Percentiles rank a stretch among this genome's conserved stretches.
phyloP scores from a whole-genome alignment of 2,329 filamentous ascomycete genomes.

The Aspergillus bombycis region DNA sequence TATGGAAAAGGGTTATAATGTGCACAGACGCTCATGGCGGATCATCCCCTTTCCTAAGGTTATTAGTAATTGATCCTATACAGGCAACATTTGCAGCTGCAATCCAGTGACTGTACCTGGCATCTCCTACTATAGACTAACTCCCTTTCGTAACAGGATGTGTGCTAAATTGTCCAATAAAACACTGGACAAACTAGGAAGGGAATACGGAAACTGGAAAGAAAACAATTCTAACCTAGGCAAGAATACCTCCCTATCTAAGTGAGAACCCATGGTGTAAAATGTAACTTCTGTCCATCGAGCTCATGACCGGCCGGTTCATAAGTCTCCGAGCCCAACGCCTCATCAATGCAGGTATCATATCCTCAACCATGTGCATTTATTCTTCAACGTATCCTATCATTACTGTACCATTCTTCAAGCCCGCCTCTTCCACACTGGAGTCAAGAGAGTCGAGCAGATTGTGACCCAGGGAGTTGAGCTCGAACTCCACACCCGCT shows the following conservation, averaged over 20 bases:
- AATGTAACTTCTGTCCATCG: neutral
- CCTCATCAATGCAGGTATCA: slow-evolving; percentile 4
- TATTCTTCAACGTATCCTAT: slow-evolving; percentile 78
- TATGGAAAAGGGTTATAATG: neutral
- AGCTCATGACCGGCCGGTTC: neutral
- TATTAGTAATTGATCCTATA: neutral
- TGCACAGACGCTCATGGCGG: neutral
- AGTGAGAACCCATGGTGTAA: neutral
- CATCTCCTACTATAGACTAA: neutral
- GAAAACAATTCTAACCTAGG: neutral
- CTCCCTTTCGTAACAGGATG: neutral
- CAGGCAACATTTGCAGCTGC: neutral
- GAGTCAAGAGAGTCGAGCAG: slow-evolving; percentile 74
- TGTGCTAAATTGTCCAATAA: neutral
- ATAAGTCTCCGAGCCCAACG: neutral
- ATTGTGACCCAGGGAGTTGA: slow-evolving; percentile 86
- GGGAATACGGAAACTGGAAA: neutral
- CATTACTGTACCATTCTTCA: slow-evolving; percentile 95
- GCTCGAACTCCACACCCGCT: slow-evolving; percentile 77
- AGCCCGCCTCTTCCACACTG: slow-evolving; percentile 76
- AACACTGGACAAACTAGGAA: neutral
- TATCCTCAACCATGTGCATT: slow-evolving; percentile 5
- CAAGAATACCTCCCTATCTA: neutral
- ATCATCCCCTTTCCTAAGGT: neutral
- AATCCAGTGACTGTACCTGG: neutral